Percentiles rank a stretch among this genome's conserved stretches.
phyloP scores from a whole-genome alignment of 1,139 yeast species.

The Yamadazyma siamensis region DNA sequence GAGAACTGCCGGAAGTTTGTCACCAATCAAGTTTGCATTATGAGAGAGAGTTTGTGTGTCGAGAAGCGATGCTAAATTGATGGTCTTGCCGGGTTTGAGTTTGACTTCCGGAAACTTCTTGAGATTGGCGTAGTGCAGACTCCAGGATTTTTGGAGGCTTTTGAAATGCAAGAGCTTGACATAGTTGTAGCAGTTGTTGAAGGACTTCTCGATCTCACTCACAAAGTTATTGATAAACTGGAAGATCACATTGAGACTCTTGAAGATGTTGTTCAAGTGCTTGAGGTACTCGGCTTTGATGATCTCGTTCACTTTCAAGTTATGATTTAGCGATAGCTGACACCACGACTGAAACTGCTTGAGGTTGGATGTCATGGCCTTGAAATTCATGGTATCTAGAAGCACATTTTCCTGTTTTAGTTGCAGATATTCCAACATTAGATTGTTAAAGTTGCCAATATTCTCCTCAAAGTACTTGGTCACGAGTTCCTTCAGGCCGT shows the following conservation, averaged over 20 bases:
- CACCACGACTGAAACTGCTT: conserved; percentile 29
- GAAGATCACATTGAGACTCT: conserved; percentile 52
- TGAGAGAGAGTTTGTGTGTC: conserved; percentile 20
- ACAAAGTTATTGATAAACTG: conserved; percentile 57
- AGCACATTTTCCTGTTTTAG: conserved; percentile 1
- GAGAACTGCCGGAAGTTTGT: conserved; percentile 29
- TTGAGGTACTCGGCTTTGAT: conserved; percentile 17
- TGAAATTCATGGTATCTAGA: conserved; percentile 8
- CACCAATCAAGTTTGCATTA: conserved; percentile 22
- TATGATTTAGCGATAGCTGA: conserved; percentile 19
- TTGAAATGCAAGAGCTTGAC: conserved; percentile 45
- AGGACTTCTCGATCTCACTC: conserved; percentile 48
- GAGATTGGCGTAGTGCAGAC: conserved; percentile 35
- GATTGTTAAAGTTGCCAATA: conserved; percentile 10
- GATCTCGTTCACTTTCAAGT: conserved; percentile 17
- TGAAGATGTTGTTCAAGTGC: conserved; percentile 42
- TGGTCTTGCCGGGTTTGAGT: conserved; percentile 12
- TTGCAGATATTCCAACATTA: conserved; percentile 9
- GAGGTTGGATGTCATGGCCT: conserved; percentile 20
- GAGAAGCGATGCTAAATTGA: conserved; percentile 24
- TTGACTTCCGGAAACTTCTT: conserved; percentile 29
- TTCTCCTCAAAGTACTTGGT: conserved; percentile 14
- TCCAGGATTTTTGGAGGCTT: conserved; percentile 51
- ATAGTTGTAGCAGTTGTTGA: conserved; percentile 46
- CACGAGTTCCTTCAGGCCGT: conserved; percentile 9